Evolutionary conservation across 768 basidiomycete genomes (phyloP).

Genomic region (Rhodotorula graminis): DNA sequence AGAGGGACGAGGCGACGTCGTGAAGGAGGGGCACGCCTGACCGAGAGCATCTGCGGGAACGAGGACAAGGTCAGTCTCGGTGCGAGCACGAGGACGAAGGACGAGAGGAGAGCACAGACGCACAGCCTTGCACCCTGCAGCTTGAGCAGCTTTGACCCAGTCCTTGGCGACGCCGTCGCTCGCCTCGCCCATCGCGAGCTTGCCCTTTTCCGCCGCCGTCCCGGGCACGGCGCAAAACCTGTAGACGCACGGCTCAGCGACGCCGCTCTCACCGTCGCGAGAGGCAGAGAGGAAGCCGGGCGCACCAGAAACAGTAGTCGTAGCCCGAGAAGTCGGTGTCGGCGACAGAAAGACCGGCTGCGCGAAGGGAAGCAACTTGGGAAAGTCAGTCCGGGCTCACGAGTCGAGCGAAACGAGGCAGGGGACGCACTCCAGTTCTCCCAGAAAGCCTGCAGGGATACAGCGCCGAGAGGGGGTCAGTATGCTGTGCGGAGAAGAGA

Average conservation of each 20-base stretch:
- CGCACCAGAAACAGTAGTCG: background rate
- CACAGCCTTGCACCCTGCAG: conserved; percentile 12
- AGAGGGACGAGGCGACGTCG: no score
- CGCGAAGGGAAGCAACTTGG: background rate
- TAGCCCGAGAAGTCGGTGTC: background rate
- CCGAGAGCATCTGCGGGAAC: background rate
- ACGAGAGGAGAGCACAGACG: background rate
- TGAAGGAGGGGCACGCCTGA: background rate
- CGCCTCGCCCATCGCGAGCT: background rate
- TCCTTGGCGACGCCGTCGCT: conserved; percentile 4
- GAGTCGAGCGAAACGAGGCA: no score
- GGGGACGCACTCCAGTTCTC: background rate
- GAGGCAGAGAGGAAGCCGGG: no score
- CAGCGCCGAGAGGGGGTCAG: no score
- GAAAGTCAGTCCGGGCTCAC: no score
- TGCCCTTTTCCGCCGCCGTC: background rate
- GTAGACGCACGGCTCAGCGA: no score
- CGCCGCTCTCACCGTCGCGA: no score
- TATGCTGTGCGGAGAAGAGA: no score
- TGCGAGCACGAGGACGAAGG: no score
- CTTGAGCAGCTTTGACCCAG: background rate
- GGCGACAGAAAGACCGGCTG: background rate
- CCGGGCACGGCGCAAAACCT: background rate
- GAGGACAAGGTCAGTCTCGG: no score
- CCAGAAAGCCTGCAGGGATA: background rate